These are phyloP conservation scores for Geoglossum glabrum DNA, from an alignment of 495 filamentous ascomycete genomes.

Conservation along the genomic window DNA sequence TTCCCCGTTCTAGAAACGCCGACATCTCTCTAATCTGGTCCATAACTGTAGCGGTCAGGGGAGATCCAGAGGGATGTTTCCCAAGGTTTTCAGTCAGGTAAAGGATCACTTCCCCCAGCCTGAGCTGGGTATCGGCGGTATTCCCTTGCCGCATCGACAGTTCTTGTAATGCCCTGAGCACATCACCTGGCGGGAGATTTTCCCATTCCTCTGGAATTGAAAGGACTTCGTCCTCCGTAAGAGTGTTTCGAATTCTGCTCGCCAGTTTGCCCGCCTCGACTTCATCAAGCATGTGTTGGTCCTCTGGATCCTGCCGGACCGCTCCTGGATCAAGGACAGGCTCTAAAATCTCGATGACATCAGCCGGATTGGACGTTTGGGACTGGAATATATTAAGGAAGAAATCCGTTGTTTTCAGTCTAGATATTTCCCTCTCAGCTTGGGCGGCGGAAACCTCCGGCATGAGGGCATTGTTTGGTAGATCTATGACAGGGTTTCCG, in stretches of 20 bases:
- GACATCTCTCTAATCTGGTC: constrained; percentile 27
- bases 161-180: background rate
- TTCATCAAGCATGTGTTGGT: background rate
- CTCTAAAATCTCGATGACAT: constrained; percentile 78
- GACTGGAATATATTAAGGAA: constrained; percentile 65
- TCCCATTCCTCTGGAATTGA: background rate
- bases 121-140: background rate
- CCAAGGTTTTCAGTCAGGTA: background rate
- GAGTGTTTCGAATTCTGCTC: background rate
- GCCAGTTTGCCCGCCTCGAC: background rate
- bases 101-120: background rate
- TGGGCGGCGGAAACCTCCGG: constrained; percentile 65
- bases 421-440: constrained; percentile 74
- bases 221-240: background rate
- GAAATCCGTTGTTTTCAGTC: constrained; percentile 88
- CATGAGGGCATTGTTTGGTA: constrained; percentile 78
- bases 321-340: constrained; percentile 60
- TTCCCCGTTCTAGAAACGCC: constrained; percentile 62
- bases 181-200: background rate
- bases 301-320: constrained; percentile 9
- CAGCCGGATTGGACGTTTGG: constrained; percentile 46
- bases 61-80: background rate
- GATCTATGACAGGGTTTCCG: constrained; percentile 29
- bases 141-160: background rate
- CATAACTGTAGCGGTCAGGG: background rate